Base-by-base conservation (phyloP, 2,329 filamentous ascomycete genomes). In the Curvularia sp. region DNA sequence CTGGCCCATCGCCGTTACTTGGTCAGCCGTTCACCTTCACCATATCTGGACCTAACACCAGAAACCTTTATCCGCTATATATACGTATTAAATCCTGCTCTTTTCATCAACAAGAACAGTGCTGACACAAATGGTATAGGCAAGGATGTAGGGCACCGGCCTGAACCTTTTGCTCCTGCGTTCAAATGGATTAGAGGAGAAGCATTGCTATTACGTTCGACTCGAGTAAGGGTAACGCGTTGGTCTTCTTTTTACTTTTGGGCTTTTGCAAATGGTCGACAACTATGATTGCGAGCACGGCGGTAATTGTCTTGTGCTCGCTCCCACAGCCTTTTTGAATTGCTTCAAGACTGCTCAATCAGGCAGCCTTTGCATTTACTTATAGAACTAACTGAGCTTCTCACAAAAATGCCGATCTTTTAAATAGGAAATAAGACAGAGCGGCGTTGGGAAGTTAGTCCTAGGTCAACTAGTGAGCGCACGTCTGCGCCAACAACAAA, bases 151-250 rank as follows among this genome's bases (percentile, higher is more conserved):
- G 18, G 25, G n/a, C 43, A 41, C 34, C 34, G 43, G 45, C 23
- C 43, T 36, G 43, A 54, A 54, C 43, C 34, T 47, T 48, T 39
- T 55, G 39, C 39, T 25, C 39, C 6, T 15, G 21, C 32, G 38
- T 51, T 5, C 7, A n/a, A n/a, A n/a, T n/a, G n/a, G n/a, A n/a
- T n/a, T n/a, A n/a, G n/a, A n/a, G n/a, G n/a, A n/a, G n/a, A n/a
- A n/a, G n/a, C n/a, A n/a, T n/a, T n/a, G 27, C 52, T 8, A 27
- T 36, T 34, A 45, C 28, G 32, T 56, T 56, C 48, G 39, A 46
- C 39, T 27, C 48, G n/a, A 18, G 5, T 8, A 4, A 18, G 19
- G n/a, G 30, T 4, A 23, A 15, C 7, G 34, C 28, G 6, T 39
- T 34, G 10, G n/a, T 18, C 21, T 23, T 28, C 38, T 28, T 50